Evolutionary conservation across 1,284 basidiomycete genomes (phyloP).

Genomic region (Pseudozyma sp.): DNA sequence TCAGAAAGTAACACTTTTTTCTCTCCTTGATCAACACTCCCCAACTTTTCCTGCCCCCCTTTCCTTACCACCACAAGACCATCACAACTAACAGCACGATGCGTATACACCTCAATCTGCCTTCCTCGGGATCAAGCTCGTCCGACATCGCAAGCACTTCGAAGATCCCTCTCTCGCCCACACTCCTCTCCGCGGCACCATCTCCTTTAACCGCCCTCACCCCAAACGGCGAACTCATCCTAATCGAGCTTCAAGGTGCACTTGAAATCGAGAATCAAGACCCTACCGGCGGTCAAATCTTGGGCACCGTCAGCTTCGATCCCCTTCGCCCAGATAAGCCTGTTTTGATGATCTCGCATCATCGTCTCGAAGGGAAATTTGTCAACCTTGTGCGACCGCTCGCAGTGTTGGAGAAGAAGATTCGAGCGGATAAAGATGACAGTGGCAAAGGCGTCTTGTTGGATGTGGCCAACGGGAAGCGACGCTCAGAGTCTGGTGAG

Average conservation of each 20-base stretch:
- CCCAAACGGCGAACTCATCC: constrained; percentile 59
- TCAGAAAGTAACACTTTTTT: constrained; percentile 32
- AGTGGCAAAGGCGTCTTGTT: constrained; percentile 1
- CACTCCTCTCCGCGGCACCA: constrained; percentile 11
- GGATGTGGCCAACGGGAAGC: constrained; percentile 8
- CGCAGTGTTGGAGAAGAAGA: constrained; percentile 61
- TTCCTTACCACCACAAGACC: neutral
- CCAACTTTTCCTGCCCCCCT: neutral
- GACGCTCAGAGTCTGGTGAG: constrained; percentile 1
- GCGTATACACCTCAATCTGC: constrained; percentile 44
- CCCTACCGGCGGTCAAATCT: constrained; percentile 40
- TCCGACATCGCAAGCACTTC: neutral
- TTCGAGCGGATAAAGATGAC: constrained; percentile 4
- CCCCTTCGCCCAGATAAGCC: constrained; percentile 74
- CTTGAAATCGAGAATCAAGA: constrained; percentile 61
- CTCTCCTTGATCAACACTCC: neutral
- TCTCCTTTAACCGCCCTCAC: constrained; percentile 40
- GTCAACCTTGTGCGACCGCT: constrained; percentile 72
- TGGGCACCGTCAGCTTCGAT: constrained; percentile 62
- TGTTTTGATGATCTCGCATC: constrained; percentile 84
- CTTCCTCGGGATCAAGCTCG: neutral
- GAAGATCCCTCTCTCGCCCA: neutral
- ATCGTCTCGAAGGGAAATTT: constrained; percentile 88
- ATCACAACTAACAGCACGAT: constrained; percentile 5
- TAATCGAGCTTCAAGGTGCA: constrained; percentile 66